phyloP scores from a whole-genome alignment of 768 basidiomycete species.

The Lentinula detonsa region DNA sequence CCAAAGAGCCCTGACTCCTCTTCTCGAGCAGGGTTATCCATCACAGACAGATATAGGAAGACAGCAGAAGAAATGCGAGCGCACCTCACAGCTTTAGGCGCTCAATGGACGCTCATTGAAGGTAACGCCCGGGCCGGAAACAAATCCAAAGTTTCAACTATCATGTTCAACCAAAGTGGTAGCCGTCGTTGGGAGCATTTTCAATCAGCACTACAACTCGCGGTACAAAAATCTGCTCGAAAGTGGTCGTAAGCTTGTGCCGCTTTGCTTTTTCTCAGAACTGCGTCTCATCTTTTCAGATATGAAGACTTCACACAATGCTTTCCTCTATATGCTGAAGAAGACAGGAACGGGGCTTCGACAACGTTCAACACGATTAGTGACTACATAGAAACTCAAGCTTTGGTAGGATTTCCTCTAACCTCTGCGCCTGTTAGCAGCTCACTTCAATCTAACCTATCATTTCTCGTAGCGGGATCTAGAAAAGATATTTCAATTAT shows the following conservation, averaged over 20 bases:
- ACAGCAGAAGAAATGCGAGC: background rate
- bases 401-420: conserved; percentile 31
- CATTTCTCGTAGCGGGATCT: conserved; percentile 44
- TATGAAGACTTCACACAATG: conserved; percentile 60
- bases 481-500: conserved; percentile 64
- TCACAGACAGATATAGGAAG: background rate
- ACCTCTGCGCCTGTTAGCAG: background rate
- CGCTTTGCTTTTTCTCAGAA: background rate
- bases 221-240: conserved; percentile 47
- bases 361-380: conserved; percentile 63
- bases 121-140: background rate
- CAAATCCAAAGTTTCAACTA: background rate
- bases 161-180: conserved; percentile 7
- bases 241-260: conserved; percentile 49
- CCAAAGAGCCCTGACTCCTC: conserved; percentile 32
- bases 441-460: background rate
- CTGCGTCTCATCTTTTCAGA: conserved; percentile 20
- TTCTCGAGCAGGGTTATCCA: conserved; percentile 24
- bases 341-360: conserved; percentile 56
- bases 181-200: conserved; percentile 46
- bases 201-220: conserved; percentile 49
- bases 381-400: conserved; percentile 64
- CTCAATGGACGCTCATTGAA: background rate
- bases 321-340: conserved; percentile 59
- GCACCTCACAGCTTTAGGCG: background rate